A percentile compares a stretch with the other conserved stretches of the same genome.
phyloP scores from a whole-genome alignment of 2,329 filamentous ascomycete genomes.

The Furcasterigmium sp. region DNA sequence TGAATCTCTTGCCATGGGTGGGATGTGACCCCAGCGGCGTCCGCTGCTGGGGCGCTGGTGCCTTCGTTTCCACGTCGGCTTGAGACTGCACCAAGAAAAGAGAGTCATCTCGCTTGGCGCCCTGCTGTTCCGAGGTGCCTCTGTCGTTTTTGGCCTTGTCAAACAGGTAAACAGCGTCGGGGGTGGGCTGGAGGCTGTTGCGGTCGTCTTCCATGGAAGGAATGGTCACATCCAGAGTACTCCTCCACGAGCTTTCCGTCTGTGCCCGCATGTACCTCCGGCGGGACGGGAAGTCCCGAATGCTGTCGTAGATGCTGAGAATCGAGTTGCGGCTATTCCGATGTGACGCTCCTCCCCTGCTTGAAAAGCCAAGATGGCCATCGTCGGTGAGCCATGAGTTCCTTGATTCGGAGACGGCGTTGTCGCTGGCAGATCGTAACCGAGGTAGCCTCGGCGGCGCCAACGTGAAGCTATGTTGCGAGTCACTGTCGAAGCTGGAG shows the following conservation, averaged over 20 bases:
- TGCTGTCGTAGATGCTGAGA: conserved; percentile 14
- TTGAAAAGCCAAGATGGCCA: neutral
- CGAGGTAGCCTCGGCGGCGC: conserved; percentile 1
- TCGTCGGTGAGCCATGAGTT: conserved; percentile 3
- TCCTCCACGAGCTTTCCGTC: conserved; percentile 18
- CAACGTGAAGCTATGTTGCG: conserved; percentile 1
- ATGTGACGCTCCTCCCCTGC: neutral
- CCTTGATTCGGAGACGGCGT: neutral
- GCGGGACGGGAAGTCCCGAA: conserved; percentile 9
- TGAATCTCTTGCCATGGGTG: conserved; percentile 7
- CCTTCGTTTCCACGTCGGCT: neutral
- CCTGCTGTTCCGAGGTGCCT: neutral
- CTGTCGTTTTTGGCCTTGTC: conserved; percentile 1
- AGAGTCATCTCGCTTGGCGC: neutral
- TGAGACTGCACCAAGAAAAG: neutral
- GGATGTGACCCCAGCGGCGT: conserved; percentile 8
- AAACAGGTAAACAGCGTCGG: conserved; percentile 14
- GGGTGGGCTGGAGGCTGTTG: conserved; percentile 16
- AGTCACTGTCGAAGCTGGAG: conserved; percentile 6
- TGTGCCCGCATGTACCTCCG: conserved; percentile 12
- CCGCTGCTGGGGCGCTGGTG: conserved; percentile 9
- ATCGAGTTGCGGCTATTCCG: conserved; percentile 1
- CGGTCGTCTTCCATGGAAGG: conserved; percentile 13
- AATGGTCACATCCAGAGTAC: conserved; percentile 21
- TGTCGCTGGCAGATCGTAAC: conserved; percentile 1